Conservation (phyloP, 169 alveolate species). For the Theileria luwenshuni region DNA sequence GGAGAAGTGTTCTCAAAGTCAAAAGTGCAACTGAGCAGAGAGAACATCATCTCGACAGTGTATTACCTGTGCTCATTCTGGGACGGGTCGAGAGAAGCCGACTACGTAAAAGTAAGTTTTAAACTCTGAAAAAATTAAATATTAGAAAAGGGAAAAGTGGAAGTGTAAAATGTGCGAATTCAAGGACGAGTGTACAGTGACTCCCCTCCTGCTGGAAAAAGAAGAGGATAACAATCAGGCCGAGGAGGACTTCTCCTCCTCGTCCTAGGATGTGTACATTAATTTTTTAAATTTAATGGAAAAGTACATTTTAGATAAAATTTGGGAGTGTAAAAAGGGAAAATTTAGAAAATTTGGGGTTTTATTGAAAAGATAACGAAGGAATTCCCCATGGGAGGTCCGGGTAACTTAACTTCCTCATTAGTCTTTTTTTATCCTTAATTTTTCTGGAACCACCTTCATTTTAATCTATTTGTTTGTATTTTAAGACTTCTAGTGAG, state of each 20-base stretch:
- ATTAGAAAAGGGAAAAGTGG: conserved; percentile 75
- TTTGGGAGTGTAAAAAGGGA: no score
- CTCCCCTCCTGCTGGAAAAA: conserved; percentile 48
- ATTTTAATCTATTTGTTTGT: no score
- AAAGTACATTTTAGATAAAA: not conserved
- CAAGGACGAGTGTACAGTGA: conserved; percentile 72
- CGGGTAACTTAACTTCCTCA: no score
- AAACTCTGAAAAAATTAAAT: no score
- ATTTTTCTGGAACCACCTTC: no score
- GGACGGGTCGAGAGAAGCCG: conserved; percentile 78
- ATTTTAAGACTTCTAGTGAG: no score
- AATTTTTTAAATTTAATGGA: not conserved
- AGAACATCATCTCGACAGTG: conserved; percentile 69
- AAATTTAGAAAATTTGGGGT: no score
- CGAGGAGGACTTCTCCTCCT: not conserved
- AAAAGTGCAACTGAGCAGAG: conserved; percentile 60
- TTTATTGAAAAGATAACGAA: no score
- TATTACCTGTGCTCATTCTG: conserved; percentile 72
- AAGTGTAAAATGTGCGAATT: conserved; percentile 80
- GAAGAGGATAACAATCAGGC: no score
- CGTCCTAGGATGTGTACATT: not conserved
- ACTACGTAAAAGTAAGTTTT: conserved; percentile 66
- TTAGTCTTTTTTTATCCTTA: no score
- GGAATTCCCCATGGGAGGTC: no score
- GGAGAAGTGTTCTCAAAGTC: conserved; percentile 72